These are phyloP conservation scores for Beauveria sp. DNA, from an alignment of 2,329 filamentous ascomycete species.

Conservation along the genomic window DNA sequence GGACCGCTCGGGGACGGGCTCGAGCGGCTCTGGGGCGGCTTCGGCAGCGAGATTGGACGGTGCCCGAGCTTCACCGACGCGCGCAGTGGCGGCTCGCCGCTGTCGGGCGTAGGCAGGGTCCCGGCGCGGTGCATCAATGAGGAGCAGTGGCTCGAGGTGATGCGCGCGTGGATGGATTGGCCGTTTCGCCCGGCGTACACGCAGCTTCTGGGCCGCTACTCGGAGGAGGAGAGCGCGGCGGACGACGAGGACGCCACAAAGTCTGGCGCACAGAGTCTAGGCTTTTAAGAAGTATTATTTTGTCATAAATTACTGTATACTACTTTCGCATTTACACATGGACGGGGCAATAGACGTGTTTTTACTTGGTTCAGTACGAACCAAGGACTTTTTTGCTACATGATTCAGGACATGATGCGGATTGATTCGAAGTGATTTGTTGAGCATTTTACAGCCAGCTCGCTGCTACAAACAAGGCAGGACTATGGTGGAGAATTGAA, in stretches of 20 bases:
- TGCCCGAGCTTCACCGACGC: slow-evolving; percentile 44
- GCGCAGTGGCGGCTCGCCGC: slow-evolving; percentile 36
- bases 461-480: background rate
- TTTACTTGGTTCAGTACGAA: background rate
- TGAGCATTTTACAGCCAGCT: background rate
- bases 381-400: background rate
- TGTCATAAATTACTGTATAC: background rate
- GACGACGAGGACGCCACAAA: slow-evolving; percentile 21
- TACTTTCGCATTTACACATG: background rate
- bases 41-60: slow-evolving; percentile 41
- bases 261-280: slow-evolving; percentile 14
- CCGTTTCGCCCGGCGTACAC: slow-evolving; percentile 49
- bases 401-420: too few relatives aligned
- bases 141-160: slow-evolving; percentile 49
- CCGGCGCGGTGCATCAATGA: slow-evolving; percentile 41
- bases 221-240: slow-evolving; percentile 21
- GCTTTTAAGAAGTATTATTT: slow-evolving; percentile 1
- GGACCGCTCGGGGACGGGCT: slow-evolving; percentile 38
- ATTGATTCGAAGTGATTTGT: too few relatives aligned
- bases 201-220: slow-evolving; percentile 38
- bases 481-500: background rate
- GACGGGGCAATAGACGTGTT: background rate
- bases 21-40: slow-evolving; percentile 51
- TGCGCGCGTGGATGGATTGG: slow-evolving; percentile 57
- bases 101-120: slow-evolving; percentile 27